Base-by-base conservation (phyloP, 2,329 filamentous ascomycete species). In the Paracoccidioides lutzii region DNA sequence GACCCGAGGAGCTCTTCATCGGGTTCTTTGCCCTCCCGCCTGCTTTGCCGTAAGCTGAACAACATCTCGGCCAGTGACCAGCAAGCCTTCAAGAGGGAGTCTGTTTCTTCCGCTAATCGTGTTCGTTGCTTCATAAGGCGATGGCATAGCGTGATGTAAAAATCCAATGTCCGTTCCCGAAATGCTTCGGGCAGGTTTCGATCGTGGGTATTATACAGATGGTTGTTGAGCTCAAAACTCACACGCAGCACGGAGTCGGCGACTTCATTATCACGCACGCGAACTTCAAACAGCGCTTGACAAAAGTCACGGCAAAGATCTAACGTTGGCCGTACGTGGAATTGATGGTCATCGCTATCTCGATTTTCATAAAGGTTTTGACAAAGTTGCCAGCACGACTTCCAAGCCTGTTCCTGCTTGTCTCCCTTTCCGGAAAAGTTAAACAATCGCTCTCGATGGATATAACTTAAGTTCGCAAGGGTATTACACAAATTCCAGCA, bases 401-500 rank as follows among this genome's bases (percentile, higher is more conserved):
- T 89, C 91, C 90, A 96, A 0, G 90, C 90, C 63, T 86, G 85
- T 67, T 95, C 88, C 66, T 95, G 87, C 33, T 85, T 81, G 61
- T 89, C 85, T 0, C 85, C 84, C 9, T 82, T 84, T 10, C 83
- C 84, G 0, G 85, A 84, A 62, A 81, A 86, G 67, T 82, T 83
- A 69, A 93, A 91, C 37, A 90, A 84, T 22, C 87, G 80, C 62
- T 88, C 81, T 33, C 89, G 82, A 66, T 95, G 88, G 60, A 85
- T 86, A 15, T 87, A 90, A 69, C 89, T 95, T 15, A 95, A 77
- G 60, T 81, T 88, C 28, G 89, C 88, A 37, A 96, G 75, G 0
- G 90, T 95, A 66, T 95, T 96, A 74, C 90, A 96, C 12, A 96
- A 75, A 0, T 85, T 94, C 90, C 90, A 96, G 70, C 90, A 95